Base-by-base conservation (phyloP, 768 basidiomycete genomes). In the Lactarius pseudohatsudake region DNA sequence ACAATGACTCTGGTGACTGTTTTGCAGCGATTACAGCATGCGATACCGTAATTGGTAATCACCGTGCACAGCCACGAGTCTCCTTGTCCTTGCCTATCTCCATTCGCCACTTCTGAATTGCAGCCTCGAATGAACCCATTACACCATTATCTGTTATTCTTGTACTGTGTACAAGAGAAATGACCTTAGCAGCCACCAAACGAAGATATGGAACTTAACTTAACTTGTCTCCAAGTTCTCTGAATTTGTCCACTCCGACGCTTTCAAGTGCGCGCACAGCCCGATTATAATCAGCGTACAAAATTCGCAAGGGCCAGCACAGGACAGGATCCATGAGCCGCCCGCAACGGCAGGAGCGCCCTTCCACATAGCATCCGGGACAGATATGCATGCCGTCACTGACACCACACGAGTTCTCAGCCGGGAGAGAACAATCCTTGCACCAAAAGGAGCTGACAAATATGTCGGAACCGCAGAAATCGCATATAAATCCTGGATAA, bases 371-470 rank as follows among this genome's bases (percentile, higher is more conserved):
- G 75, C 92, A 94, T 13, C 79, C 79, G 0, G 89, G 77, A 74
- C 92, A 94, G 7, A 92, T 75, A 22, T 82, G 74, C 64, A 85
- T 77, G 15, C 81, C 82, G 66, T 81, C 80, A 1, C 82, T 82
- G 36, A 66, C n/a, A 22, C 18, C 41, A 10, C 38, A 28, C 26
- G 62, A 8, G 13, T 72, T 70, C 20, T 65, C 72, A 6, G 68
- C 64, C 11, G 58, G 55, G 56, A 40, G 40, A 26, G 62, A 57
- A 66, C 90, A 90, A 0, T 70, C 65, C 1, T 74, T 72, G 72
- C 92, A 94, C 73, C 90, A 86, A 68, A 94, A 90, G 74, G 87
- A 92, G 67, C 88, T 87, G 69, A 91, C 87, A 70, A 93, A 94
- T 66, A 94, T 84, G 72, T 94, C 92, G 3, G 84, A 84, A 20